phyloP scores from a whole-genome alignment of 2,329 filamentous ascomycete species.

The Xylariaceae sp. region DNA sequence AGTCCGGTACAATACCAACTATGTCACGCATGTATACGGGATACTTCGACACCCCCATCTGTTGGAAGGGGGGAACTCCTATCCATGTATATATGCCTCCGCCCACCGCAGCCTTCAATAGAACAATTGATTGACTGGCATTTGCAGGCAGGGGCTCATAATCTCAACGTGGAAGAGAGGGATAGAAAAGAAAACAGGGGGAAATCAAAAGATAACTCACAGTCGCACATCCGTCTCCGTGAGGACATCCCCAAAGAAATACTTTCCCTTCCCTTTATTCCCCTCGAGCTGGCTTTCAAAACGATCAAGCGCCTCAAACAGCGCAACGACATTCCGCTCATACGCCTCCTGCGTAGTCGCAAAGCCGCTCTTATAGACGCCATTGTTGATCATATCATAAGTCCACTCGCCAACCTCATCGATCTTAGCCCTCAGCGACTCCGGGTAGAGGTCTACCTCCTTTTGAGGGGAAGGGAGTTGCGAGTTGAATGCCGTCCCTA shows the following conservation, averaged over 20 bases:
- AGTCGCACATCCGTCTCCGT: slow-evolving; percentile 82
- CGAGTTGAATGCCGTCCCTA: slow-evolving; percentile 76
- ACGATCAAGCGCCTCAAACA: slow-evolving; percentile 75
- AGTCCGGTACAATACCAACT: no score
- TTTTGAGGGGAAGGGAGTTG: slow-evolving; percentile 58
- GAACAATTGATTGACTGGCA: no score
- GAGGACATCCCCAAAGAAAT: slow-evolving; percentile 68
- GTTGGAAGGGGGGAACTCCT: no score
- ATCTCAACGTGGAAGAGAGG: no score
- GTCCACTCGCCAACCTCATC: slow-evolving; percentile 78
- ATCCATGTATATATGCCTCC: no score
- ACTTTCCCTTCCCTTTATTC: slow-evolving; percentile 53
- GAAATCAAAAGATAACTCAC: slow-evolving; percentile 37
- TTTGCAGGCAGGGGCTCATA: no score
- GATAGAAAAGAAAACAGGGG: neutral
- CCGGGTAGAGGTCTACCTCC: slow-evolving; percentile 64
- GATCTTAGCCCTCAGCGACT: slow-evolving; percentile 60
- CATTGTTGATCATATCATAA: slow-evolving; percentile 70
- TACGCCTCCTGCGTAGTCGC: slow-evolving; percentile 82
- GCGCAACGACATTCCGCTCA: slow-evolving; percentile 62
- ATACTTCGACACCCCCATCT: no score
- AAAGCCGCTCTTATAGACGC: slow-evolving; percentile 75
- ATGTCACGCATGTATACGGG: no score
- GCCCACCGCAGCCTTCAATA: no score
- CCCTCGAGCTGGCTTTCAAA: slow-evolving; percentile 67